Percentiles rank a stretch among this genome's conserved stretches.
phyloP scores from a whole-genome alignment of 331 rosid genomes.

The Prunus yedoensis region DNA sequence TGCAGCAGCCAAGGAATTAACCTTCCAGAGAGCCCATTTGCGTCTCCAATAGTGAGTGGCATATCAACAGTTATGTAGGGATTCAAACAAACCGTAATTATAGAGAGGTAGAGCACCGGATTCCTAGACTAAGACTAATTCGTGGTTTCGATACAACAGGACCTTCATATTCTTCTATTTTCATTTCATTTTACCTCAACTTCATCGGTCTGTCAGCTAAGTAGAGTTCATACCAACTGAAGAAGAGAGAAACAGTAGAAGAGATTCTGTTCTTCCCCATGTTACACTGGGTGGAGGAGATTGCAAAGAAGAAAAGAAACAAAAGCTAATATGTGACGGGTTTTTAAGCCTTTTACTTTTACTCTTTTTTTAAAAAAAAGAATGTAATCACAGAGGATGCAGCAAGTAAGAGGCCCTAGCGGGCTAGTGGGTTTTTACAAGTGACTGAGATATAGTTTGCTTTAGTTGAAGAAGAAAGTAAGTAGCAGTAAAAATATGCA shows the following conservation, averaged over 20 bases:
- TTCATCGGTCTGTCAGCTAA: neutral
- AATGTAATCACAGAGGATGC: slow-evolving; percentile 26
- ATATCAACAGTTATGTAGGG: slow-evolving; percentile 39
- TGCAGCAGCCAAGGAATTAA: slow-evolving; percentile 35
- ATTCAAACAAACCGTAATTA: slow-evolving; percentile 25
- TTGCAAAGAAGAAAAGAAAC: slow-evolving; percentile 27
- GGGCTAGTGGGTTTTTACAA: slow-evolving; percentile 18
- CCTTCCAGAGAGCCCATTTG: slow-evolving; percentile 54
- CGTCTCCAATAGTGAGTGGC: slow-evolving; percentile 28
- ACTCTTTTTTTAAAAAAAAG: no score
- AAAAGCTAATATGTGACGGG: slow-evolving; percentile 30
- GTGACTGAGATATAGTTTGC: slow-evolving; percentile 20
- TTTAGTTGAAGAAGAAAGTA: slow-evolving; percentile 21
- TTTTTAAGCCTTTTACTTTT: neutral
- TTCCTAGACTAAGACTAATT: slow-evolving; percentile 31
- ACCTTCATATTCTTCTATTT: slow-evolving; percentile 20
- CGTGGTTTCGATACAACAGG: slow-evolving; percentile 8
- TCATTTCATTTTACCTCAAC: slow-evolving; percentile 4
- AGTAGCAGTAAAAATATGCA: slow-evolving; percentile 8
- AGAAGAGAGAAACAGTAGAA: slow-evolving; percentile 23
- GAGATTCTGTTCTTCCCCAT: slow-evolving; percentile 20
- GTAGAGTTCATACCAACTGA: slow-evolving; percentile 20
- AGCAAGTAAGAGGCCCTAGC: slow-evolving; percentile 16
- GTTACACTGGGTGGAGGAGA: slow-evolving; percentile 27
- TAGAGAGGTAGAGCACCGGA: slow-evolving; percentile 38